Evolutionary conservation across 1,284 basidiomycete genomes (phyloP), one percentile per base, ranked within the genome.

Genomic region (Cryptococcus hybrid): DNA sequence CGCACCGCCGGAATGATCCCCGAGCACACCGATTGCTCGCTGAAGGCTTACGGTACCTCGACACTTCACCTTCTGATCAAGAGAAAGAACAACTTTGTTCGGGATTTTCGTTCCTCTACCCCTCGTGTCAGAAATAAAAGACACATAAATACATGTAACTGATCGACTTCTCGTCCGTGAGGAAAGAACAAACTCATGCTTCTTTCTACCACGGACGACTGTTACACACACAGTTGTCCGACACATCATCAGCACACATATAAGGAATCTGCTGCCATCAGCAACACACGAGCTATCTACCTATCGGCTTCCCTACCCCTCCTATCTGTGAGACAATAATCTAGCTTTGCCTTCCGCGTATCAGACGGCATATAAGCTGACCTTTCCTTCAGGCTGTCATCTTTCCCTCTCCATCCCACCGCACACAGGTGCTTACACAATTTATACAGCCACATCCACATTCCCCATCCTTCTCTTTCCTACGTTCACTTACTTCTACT

Each of bases 221-320:
- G 7, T 12, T 38, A 47, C 47, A 55, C 36, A 13, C 45, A 3
- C 34, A 4, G 15, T 30, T 9, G 7, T 18, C 55, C 55, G 5
- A 39, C 47, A 12, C 48, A 47, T 51, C 53, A 50, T 6, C 55
- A 51, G 24, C 55, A 36, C 50, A 51, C 50, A 7, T 42, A 13
- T 30, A 13, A 4, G n/a, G 35, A 51, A n/a, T 36, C 38, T 35
- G 36, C 50, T 15, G 15, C 40, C 40, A 11, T 15, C 40, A 12
- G 40, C 40, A 11, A 42, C 15, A 42, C 40, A 42, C 40, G 30
- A 30, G 30, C 30, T 30, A 30, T 30, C 30, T 30, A 30, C 30
- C 30, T 30, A 30, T 30, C 30, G 30, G 4, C 30, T 30, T 30
- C 4, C 30, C 30, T 4, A 30, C 30, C 30, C 30, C 30, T 30